These are phyloP conservation scores for Elaeis guineensis DNA, from an alignment of 176 grass and related monocot genomes.

Conservation along the genomic window DNA sequence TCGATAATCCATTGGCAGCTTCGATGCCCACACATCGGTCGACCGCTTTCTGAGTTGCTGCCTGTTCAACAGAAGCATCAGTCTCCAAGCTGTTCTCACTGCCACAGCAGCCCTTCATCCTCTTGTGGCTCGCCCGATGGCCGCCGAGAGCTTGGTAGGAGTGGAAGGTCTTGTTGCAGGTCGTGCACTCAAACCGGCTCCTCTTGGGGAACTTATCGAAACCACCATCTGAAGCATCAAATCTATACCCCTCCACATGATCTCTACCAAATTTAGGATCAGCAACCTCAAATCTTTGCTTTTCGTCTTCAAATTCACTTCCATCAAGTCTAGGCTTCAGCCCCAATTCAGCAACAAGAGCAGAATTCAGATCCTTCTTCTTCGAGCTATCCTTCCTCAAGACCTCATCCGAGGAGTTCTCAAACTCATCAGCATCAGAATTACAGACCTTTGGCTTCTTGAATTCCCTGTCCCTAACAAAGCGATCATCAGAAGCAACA, in stretches of 20 bases:
- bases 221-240: conserved; percentile 2
- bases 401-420: too few species aligned
- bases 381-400: too few species aligned
- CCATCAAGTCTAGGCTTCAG: not conserved
- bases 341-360: not conserved
- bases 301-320: not conserved
- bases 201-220: not conserved
- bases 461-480: conserved; percentile 6
- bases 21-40: too few species aligned
- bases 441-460: conserved; percentile 1
- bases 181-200: conserved; percentile 19
- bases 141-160: conserved; percentile 40
- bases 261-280: not conserved
- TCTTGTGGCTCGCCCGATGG: conserved; percentile 24
- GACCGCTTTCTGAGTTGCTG: too few species aligned
- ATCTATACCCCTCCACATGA: conserved; percentile 5
- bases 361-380: conserved; percentile 1
- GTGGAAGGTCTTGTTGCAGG: conserved; percentile 34
- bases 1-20: conserved; percentile 1
- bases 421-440: too few species aligned
- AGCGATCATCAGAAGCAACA: conserved; percentile 12
- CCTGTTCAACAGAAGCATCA: too few species aligned
- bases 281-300: not conserved
- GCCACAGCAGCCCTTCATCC: not conserved
- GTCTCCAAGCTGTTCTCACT: too few species aligned